Evolutionary conservation across 208 protist species (phyloP).

Genomic region (Trypanosoma congolense): DNA sequence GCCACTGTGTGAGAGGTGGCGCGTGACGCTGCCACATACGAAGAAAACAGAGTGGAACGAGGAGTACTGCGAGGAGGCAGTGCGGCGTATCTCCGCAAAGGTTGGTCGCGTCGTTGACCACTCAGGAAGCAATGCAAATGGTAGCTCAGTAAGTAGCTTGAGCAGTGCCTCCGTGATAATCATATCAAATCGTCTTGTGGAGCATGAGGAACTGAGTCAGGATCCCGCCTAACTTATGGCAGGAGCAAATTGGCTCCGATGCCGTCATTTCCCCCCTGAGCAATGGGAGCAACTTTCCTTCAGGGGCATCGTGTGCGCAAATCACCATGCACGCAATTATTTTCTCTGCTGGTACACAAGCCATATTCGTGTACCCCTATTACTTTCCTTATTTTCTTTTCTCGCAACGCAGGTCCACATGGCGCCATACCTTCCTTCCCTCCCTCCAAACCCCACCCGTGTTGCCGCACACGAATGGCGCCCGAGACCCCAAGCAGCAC

Average conservation of each 20-base stretch:
- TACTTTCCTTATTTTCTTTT: too few species aligned
- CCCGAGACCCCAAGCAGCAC: too few species aligned
- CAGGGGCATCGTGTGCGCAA: too few species aligned
- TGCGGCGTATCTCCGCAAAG: constrained; percentile 1
- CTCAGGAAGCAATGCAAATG: not conserved
- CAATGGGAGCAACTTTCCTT: too few species aligned
- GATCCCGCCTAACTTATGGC: not conserved
- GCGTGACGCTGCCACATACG: not conserved
- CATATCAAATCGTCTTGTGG: not conserved
- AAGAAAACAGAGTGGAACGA: not conserved
- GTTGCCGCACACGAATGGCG: too few species aligned
- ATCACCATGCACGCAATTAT: too few species aligned
- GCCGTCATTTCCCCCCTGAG: too few species aligned
- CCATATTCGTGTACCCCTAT: too few species aligned
- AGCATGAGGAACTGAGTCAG: not conserved
- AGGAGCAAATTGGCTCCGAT: not conserved
- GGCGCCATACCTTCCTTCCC: too few species aligned
- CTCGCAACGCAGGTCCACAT: too few species aligned
- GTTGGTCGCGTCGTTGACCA: not conserved
- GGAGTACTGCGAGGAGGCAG: not conserved
- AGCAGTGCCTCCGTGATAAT: not conserved
- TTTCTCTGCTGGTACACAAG: too few species aligned
- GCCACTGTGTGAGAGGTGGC: not conserved
- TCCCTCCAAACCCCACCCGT: too few species aligned
- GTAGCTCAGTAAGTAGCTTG: not conserved